Conservation (phyloP, 441 rosid species). For the Corymbia calophylla region DNA sequence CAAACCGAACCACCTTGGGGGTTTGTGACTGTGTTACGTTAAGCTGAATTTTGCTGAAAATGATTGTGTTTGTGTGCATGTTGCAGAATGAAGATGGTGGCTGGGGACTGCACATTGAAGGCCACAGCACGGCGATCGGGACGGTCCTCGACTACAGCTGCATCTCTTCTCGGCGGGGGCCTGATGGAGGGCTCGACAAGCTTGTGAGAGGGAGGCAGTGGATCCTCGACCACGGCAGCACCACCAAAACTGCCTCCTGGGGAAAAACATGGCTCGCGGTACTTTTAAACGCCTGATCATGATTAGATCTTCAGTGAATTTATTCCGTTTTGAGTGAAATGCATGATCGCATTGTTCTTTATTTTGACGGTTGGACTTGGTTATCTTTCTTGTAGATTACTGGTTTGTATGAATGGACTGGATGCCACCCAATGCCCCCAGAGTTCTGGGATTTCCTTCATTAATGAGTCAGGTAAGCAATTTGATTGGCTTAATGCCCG, state of each 20-base stretch:
- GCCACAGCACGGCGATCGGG: conserved; percentile 53
- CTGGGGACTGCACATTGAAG: conserved; percentile 63
- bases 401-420: conserved; percentile 58
- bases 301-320: not conserved
- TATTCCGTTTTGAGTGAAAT: not conserved
- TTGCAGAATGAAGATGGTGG: conserved; percentile 59
- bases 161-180: conserved; percentile 11
- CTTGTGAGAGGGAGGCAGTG: conserved; percentile 16
- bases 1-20: not conserved
- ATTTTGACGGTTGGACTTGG: not conserved
- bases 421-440: conserved; percentile 24
- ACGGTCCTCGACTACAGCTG: conserved; percentile 26
- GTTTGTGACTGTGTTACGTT: not conserved
- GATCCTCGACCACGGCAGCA: conserved; percentile 36
- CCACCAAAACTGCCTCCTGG: conserved; percentile 48
- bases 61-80: not conserved
- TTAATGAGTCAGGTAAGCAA: conserved; percentile 8
- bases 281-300: not conserved
- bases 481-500: not conserved
- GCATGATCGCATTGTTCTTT: not conserved
- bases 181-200: conserved; percentile 14
- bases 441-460: conserved; percentile 58
- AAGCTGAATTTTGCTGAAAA: not conserved
- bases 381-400: conserved; percentile 11
- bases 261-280: conserved; percentile 69